These are phyloP conservation scores for Inonotus hispidus DNA, from an alignment of 1,284 basidiomycete genomes.

Conservation along the genomic window DNA sequence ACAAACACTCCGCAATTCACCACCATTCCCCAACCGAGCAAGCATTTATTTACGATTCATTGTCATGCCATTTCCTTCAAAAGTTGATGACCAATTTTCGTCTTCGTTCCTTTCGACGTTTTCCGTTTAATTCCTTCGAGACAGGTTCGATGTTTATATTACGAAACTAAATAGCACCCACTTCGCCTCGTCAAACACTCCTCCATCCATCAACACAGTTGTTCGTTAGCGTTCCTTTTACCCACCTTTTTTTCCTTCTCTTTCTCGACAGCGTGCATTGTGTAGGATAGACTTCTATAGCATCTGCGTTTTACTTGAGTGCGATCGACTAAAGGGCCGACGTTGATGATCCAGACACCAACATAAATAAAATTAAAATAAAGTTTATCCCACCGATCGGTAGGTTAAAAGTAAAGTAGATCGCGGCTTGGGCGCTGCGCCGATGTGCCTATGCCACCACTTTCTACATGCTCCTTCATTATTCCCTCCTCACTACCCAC, in stretches of 20 bases:
- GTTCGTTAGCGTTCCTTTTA: conserved; percentile 1
- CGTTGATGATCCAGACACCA: too few species aligned
- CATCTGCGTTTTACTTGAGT: not conserved
- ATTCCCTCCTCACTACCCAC: not conserved
- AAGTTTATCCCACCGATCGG: not conserved
- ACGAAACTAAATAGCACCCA: not conserved
- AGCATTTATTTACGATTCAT: conserved; percentile 8
- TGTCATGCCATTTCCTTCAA: conserved; percentile 1
- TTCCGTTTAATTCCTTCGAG: not conserved
- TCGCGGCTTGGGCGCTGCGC: not conserved
- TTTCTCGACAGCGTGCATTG: conserved; percentile 8
- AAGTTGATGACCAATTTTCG: conserved; percentile 5
- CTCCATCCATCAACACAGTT: conserved; percentile 3
- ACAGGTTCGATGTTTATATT: not conserved
- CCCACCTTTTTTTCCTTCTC: not conserved
- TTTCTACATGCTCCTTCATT: too few species aligned
- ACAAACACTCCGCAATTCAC: conserved; percentile 11
- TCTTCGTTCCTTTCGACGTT: conserved; percentile 1
- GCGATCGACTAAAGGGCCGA: not conserved
- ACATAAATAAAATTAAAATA: not conserved
- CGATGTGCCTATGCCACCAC: not conserved
- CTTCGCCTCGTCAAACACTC: not conserved
- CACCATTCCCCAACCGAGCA: conserved; percentile 14
- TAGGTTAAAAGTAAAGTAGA: too few species aligned
- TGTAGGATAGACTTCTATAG: conserved; percentile 15